Conservation (phyloP, 345 rosid species). For the Sisymbrium altissimum region DNA sequence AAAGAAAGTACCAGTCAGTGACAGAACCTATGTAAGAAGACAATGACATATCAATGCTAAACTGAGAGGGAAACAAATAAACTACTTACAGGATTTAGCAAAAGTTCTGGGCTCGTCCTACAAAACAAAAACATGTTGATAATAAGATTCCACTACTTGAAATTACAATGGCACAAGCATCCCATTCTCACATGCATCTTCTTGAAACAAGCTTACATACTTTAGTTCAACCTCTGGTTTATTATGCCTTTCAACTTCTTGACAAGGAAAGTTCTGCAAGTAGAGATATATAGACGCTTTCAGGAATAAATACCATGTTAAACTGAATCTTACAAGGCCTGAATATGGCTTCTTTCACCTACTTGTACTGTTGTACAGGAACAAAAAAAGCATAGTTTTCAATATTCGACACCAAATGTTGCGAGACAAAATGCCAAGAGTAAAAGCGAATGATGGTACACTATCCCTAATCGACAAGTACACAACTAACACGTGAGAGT, state of each 20-base stretch:
- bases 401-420: not conserved
- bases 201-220: conserved; percentile 49
- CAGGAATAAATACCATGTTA: conserved; percentile 7
- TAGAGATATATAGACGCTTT: conserved; percentile 14
- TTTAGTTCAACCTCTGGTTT: conserved; percentile 98
- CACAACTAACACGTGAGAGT: not conserved
- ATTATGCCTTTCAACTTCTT: conserved; percentile 99
- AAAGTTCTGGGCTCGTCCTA: conserved; percentile 95
- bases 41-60: not conserved
- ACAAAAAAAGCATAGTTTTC: not conserved
- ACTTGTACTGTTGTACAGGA: not conserved
- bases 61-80: conserved; percentile 5
- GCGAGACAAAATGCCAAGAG: not conserved
- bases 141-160: conserved; percentile 20
- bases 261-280: conserved; percentile 95
- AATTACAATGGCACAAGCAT: conserved; percentile 12
- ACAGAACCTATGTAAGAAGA: not conserved
- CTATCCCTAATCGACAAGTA: not conserved
- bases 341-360: not conserved
- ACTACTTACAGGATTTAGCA: conserved; percentile 84
- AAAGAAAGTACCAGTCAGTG: not conserved
- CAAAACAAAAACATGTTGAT: conserved; percentile 29
- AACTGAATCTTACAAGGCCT: conserved; percentile 7
- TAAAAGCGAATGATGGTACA: not conserved
- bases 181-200: conserved; percentile 30